These are phyloP conservation scores for Hypoxylon trugodes DNA, from an alignment of 495 filamentous ascomycete species.

Conservation along the genomic window DNA sequence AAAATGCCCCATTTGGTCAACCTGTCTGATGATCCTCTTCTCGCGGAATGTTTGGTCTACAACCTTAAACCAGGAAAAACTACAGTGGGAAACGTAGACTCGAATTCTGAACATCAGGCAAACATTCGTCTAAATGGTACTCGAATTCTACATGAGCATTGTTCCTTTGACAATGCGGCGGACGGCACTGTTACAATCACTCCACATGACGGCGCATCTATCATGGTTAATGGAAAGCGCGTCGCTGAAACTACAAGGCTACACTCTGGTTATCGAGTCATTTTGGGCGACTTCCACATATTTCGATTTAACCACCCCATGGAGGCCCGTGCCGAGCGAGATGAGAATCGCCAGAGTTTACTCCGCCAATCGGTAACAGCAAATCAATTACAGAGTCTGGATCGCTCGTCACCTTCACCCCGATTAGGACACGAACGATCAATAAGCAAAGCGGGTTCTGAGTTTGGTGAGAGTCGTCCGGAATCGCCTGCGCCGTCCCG, in stretches of 20 bases:
- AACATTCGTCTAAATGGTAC: conserved; percentile 96
- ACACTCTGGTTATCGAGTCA: conserved; percentile 92
- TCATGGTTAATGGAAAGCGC: conserved; percentile 96
- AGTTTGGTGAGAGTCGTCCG: conserved; percentile 73
- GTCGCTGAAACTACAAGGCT: conserved; percentile 83
- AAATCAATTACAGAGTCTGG: conserved; percentile 70
- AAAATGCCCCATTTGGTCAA: conserved; percentile 99
- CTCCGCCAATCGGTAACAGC: conserved; percentile 88
- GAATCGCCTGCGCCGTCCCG: conserved; percentile 79
- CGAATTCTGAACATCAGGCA: conserved; percentile 74
- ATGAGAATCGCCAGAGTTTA: conserved; percentile 76
- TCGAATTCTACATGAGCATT: conserved; percentile 90
- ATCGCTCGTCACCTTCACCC: conserved; percentile 60
- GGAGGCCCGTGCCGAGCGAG: conserved; percentile 91
- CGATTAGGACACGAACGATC: conserved; percentile 79
- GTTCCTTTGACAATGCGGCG: conserved; percentile 85
- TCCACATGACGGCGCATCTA: conserved; percentile 86
- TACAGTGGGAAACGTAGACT: conserved; percentile 89
- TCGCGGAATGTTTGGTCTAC: conserved; percentile 97
- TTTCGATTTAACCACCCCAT: conserved; percentile 98
- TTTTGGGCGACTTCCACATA: conserved; percentile 98
- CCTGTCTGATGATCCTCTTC: conserved; percentile 90
- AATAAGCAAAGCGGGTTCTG: conserved; percentile 74
- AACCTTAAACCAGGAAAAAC: conserved; percentile 96
- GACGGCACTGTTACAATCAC: conserved; percentile 91